Evolutionary conservation across 2,329 filamentous ascomycete genomes (phyloP).

Genomic region (Phialocephala sp.): DNA sequence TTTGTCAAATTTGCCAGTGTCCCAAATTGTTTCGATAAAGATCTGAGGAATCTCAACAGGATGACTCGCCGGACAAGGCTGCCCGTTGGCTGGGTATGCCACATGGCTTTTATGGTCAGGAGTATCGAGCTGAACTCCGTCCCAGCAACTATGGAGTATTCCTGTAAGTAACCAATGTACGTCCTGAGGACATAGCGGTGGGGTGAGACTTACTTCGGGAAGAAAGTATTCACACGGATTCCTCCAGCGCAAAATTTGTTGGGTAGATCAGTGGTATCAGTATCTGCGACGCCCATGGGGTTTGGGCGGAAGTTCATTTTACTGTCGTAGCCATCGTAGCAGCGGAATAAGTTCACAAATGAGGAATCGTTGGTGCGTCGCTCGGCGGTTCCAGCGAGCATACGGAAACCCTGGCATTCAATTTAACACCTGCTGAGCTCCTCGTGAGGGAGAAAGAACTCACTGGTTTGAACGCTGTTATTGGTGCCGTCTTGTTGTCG

Average conservation of each 20-base stretch:
- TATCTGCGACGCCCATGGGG: conserved; percentile 12
- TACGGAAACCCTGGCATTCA: not conserved
- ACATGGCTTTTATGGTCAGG: conserved; percentile 8
- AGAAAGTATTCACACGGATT: conserved; percentile 42
- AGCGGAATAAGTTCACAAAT: conserved; percentile 21
- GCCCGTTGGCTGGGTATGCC: conserved; percentile 33
- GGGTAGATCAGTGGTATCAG: conserved; percentile 48
- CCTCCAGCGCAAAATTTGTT: conserved; percentile 38
- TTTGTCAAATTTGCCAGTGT: conserved; percentile 50
- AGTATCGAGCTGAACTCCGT: conserved; percentile 29
- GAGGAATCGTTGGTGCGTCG: conserved; percentile 8
- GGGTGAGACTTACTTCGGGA: conserved; percentile 25
- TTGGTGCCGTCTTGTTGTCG: not conserved
- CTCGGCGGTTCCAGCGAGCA: not conserved
- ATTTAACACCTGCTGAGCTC: not conserved
- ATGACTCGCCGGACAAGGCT: conserved; percentile 39
- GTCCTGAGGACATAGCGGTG: not conserved
- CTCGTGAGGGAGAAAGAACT: not conserved
- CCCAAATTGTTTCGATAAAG: conserved; percentile 57
- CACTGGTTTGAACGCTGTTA: not conserved
- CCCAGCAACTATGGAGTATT: conserved; percentile 26
- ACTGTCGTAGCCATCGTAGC: conserved; percentile 21
- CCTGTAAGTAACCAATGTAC: not conserved
- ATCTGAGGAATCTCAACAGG: conserved; percentile 54
- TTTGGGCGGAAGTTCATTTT: conserved; percentile 40